Base-by-base conservation (phyloP, 2,329 filamentous ascomycete species). In the Monilinia vaccinii-corymbosi region DNA sequence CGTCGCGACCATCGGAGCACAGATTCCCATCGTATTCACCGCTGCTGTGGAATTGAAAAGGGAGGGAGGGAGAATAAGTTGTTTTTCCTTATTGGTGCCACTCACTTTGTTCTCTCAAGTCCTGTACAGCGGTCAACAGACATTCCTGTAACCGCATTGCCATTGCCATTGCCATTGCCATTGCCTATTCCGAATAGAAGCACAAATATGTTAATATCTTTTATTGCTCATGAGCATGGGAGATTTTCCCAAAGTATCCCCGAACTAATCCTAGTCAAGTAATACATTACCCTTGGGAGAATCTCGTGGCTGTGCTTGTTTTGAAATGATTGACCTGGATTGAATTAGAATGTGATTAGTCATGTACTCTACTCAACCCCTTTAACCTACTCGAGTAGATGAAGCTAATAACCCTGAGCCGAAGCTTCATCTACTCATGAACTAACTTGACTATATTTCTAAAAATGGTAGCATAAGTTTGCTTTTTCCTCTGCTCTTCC, bases 21-120 rank as follows among this genome's bases (percentile, higher is more conserved):
- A 52, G 56, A 58, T 58, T 44, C 46, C 46, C 44, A 50, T 53
- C 40, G 56, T 59, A 59, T 59, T 59, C 56, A 59, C 56, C 56
- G 56, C 56, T 59, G 56, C 48, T 25, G 56, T 59, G 56, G 40
- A 53, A 58, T 44, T 45, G 21, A 32, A 52, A n/a, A n/a, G n/a
- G 50, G 42, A 42, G 44, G 51, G 51, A 25, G 21, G 38, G 38
- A 44, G 31, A 32, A 44, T 32, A 44, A 53, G n/a, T 45, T 45
- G 53, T 44, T 31, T 49, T 31, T 21, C 18, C 25, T 49, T 32
- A n/a, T 44, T 32, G 36, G 36, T 53, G 21, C 21, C 38, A 32
- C 38, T 44, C n/a, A n/a, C n/a, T n/a, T n/a, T n/a, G n/a, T n/a
- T n/a, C n/a, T n/a, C n/a, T n/a, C n/a, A n/a, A n/a, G n/a, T 25